Evolutionary conservation across 2,329 filamentous ascomycete genomes (phyloP), one percentile per base, ranked within the genome.

Genomic region (Penicillium sp.): DNA sequence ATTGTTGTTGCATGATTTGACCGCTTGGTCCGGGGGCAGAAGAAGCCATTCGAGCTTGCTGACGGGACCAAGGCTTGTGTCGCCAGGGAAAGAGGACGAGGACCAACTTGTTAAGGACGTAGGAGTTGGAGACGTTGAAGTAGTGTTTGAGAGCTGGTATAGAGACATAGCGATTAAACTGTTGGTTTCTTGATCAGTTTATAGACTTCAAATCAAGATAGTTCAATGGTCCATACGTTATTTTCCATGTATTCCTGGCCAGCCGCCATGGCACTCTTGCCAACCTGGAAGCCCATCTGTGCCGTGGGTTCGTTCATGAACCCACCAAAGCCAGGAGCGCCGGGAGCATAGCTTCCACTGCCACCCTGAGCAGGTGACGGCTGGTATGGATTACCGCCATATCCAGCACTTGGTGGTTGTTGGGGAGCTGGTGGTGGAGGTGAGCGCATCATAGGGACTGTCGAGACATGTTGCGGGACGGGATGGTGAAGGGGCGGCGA

Each of bases 71-170:
- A 6, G 93, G 93, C 78, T 92, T 92, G 76, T 99, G 95, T 65
- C 93, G 84, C 93, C 94, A 99, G 50, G 94, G 94, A 75, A 97
- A 96, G 57, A 99, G 86, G 55, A 99, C 93, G 55, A 99, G 84
- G 70, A 88, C 85, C 55, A 99, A 82, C 77, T 99, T 99, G 77
- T 88, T 91, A 70, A 95, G 81, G 70, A 99, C 94, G 76, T 99
- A 99, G 56, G 85, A 89, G 80, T 99, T 99, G 63, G 92, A 95
- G 61, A 99, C 94, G 77, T 97, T 97, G 80, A 99, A 99, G 82
- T 97, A 99, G 77, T 97, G 94, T 76, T 99, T 99, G 41, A 99
- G 82, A 16, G 91, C 90, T 13, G 89, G 88, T 65, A 97, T 89
- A 69, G 92, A 96, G 75, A 99, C 87, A 76, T 93, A 97, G 74